Conservation (phyloP, 441 rosid genomes). For the Erysimum cheiri region DNA sequence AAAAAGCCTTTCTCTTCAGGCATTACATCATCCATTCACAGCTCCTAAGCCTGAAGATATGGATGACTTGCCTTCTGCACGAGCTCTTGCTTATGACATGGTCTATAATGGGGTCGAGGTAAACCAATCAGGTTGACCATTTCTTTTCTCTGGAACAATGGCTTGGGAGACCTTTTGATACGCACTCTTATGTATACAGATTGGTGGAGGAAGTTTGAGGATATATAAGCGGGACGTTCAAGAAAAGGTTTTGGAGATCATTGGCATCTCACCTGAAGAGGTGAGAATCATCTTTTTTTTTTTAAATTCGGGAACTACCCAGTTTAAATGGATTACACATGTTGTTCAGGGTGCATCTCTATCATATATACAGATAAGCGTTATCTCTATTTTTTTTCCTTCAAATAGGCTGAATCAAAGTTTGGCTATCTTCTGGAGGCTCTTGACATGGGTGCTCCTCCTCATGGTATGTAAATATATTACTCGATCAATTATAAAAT, state of each 20-base stretch:
- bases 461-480: slow-evolving; percentile 69
- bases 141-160: slow-evolving; percentile 13
- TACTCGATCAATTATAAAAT: background rate
- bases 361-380: slow-evolving; percentile 13
- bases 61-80: slow-evolving; percentile 82
- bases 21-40: slow-evolving; percentile 96
- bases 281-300: slow-evolving; percentile 48
- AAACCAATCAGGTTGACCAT: slow-evolving; percentile 36
- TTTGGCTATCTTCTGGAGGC: slow-evolving; percentile 96
- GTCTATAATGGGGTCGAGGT: slow-evolving; percentile 99
- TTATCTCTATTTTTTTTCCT: slow-evolving; percentile 9
- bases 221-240: slow-evolving; percentile 87
- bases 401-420: slow-evolving; percentile 82
- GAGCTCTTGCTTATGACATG: slow-evolving; percentile 97
- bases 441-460: slow-evolving; percentile 98
- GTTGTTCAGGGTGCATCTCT: background rate
- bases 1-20: slow-evolving; percentile 49
- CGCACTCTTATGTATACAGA: slow-evolving; percentile 51
- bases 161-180: slow-evolving; percentile 24
- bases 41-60: slow-evolving; percentile 95
- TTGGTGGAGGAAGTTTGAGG: slow-evolving; percentile 99
- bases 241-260: slow-evolving; percentile 80
- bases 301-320: background rate
- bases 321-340: background rate
- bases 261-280: slow-evolving; percentile 82